These are phyloP conservation scores for Pseudocercospora musae DNA, from an alignment of 2,329 filamentous ascomycete species.

Conservation along the genomic window DNA sequence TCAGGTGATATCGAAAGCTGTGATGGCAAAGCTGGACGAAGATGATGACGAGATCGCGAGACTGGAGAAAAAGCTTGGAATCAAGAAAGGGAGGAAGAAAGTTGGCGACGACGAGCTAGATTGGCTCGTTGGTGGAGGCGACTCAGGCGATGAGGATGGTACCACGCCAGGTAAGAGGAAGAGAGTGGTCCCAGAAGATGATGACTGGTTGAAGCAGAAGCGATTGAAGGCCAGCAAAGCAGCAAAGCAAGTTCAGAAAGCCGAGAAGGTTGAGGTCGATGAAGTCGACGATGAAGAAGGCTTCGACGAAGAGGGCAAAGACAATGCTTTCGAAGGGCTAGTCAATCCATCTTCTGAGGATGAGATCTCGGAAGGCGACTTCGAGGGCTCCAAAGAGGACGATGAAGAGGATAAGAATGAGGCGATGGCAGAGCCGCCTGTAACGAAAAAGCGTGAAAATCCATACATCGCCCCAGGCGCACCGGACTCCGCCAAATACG, in stretches of 20 bases:
- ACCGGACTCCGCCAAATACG: conserved; percentile 63
- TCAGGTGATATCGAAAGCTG: conserved; percentile 18
- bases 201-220: conserved; percentile 59
- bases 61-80: conserved; percentile 81
- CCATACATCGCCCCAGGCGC: conserved; percentile 76
- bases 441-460: conserved; percentile 64
- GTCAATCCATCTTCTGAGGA: conserved; percentile 36
- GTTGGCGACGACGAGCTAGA: conserved; percentile 82
- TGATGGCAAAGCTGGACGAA: conserved; percentile 59
- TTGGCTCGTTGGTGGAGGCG: conserved; percentile 55
- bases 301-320: conserved; percentile 38
- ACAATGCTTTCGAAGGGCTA: conserved; percentile 25
- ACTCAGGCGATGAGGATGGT: conserved; percentile 48
- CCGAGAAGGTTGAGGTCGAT: conserved; percentile 28
- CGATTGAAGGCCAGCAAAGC: conserved; percentile 50
- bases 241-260: conserved; percentile 20
- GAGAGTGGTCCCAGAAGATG: conserved; percentile 50
- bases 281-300: conserved; percentile 37
- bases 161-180: conserved; percentile 54
- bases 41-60: conserved; percentile 88
- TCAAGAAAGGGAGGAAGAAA: conserved; percentile 68
- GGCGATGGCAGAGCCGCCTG: conserved; percentile 2
- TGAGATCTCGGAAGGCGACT: conserved; percentile 31
- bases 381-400: conserved; percentile 32
- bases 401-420: conserved; percentile 27